These are phyloP conservation scores for Sporisorium iseilematis-ciliati DNA, from an alignment of 1,284 basidiomycete species.

Conservation along the genomic window DNA sequence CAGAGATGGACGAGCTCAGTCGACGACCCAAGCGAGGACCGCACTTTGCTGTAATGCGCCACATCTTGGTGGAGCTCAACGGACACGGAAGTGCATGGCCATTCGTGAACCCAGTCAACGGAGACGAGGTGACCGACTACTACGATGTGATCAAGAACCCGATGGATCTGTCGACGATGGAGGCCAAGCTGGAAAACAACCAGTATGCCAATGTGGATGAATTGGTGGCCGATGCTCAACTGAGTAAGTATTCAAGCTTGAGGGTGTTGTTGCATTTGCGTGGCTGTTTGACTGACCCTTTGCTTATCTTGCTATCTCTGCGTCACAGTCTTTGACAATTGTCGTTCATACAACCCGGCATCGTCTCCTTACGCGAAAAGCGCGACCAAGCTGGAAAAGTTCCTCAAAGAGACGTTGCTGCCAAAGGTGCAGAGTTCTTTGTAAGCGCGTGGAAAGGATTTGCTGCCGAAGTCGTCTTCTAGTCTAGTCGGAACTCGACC, in stretches of 20 bases:
- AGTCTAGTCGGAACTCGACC: slow-evolving; percentile 1
- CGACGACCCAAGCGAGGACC: slow-evolving; percentile 75
- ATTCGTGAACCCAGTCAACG: slow-evolving; percentile 84
- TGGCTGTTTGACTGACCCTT: too few species aligned
- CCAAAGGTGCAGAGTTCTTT: slow-evolving; percentile 53
- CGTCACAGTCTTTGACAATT: slow-evolving; percentile 82
- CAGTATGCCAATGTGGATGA: slow-evolving; percentile 81
- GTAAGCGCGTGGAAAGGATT: slow-evolving; percentile 2
- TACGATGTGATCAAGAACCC: slow-evolving; percentile 90
- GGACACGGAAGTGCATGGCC: slow-evolving; percentile 88
- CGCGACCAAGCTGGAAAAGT: slow-evolving; percentile 82
- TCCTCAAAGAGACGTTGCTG: slow-evolving; percentile 65
- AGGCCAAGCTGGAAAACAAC: slow-evolving; percentile 85
- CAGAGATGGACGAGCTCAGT: slow-evolving; percentile 82
- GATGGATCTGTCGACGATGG: slow-evolving; percentile 96
- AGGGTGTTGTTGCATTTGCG: too few species aligned
- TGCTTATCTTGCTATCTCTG: too few species aligned
- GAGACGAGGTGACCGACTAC: slow-evolving; percentile 88
- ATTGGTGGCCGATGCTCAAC: slow-evolving; percentile 81
- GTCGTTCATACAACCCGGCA: slow-evolving; percentile 88
- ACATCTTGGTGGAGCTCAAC: slow-evolving; percentile 84
- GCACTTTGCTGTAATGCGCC: slow-evolving; percentile 80
- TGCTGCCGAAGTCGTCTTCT: background rate
- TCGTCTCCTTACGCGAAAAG: slow-evolving; percentile 86
- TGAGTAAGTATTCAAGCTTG: slow-evolving; percentile 19